A percentile compares a stretch with the other conserved stretches of the same genome.
phyloP scores from a whole-genome alignment of 192 early-diverging fungal species.

The Backusella liffmaniae region DNA sequence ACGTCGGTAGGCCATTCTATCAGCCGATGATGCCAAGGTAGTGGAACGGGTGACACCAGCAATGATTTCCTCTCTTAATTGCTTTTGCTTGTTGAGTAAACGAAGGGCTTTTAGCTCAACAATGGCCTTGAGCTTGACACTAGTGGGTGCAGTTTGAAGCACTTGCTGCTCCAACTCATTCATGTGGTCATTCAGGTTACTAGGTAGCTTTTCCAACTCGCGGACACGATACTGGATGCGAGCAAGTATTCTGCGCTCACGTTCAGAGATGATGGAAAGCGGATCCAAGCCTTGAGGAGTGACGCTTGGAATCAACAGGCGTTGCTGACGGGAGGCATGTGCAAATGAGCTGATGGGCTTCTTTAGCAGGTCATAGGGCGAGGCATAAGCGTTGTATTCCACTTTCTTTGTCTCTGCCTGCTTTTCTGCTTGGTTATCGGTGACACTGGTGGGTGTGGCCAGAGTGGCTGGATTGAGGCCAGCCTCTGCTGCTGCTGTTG shows the following conservation, averaged over 20 bases:
- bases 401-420: slow-evolving; percentile 35
- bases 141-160: slow-evolving; percentile 24
- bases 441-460: slow-evolving; percentile 9
- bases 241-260: slow-evolving; percentile 69
- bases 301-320: slow-evolving; percentile 70
- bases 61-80: slow-evolving; percentile 73
- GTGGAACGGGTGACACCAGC: slow-evolving; percentile 71
- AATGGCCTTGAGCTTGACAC: slow-evolving; percentile 58
- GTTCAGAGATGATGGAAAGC: slow-evolving; percentile 69
- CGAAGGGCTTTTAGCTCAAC: slow-evolving; percentile 89
- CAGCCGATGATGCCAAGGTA: slow-evolving; percentile 75
- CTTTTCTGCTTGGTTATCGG: background rate
- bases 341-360: slow-evolving; percentile 48
- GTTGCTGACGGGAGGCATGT: slow-evolving; percentile 60
- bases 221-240: slow-evolving; percentile 77
- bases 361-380: slow-evolving; percentile 60
- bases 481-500: slow-evolving; percentile 55
- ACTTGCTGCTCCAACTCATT: background rate
- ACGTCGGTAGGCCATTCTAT: slow-evolving; percentile 72
- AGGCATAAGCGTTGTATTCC: slow-evolving; percentile 49
- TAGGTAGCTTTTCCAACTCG: slow-evolving; percentile 57
- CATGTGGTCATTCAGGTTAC: background rate
- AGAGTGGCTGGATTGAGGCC: slow-evolving; percentile 20
- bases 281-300: slow-evolving; percentile 82
- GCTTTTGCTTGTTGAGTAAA: slow-evolving; percentile 59